phyloP scores from a whole-genome alignment of 192 early-diverging fungal species.

The Coemansia sp. region DNA sequence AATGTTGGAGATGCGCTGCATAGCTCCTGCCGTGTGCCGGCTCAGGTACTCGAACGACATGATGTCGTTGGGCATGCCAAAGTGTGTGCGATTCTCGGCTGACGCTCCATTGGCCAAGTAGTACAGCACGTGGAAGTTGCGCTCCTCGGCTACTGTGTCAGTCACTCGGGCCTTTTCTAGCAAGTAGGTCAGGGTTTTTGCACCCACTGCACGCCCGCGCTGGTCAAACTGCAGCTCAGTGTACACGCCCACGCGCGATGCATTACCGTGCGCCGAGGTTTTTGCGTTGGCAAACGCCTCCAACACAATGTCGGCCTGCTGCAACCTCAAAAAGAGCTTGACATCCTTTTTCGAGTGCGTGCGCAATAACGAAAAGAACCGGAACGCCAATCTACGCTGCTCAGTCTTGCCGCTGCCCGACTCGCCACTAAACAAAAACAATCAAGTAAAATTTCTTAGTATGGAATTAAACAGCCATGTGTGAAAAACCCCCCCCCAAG shows the following conservation, averaged over 20 bases:
- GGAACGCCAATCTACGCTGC: slow-evolving; percentile 59
- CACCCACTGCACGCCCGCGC: slow-evolving; percentile 80
- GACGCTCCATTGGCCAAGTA: slow-evolving; percentile 84
- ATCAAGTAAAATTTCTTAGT: not conserved
- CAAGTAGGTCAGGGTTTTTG: slow-evolving; percentile 81
- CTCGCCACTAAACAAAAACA: slow-evolving; percentile 64
- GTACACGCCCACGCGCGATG: slow-evolving; percentile 82
- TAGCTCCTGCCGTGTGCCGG: slow-evolving; percentile 51
- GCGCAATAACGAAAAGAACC: slow-evolving; percentile 67
- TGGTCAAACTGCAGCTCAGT: slow-evolving; percentile 89
- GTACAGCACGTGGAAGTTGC: slow-evolving; percentile 95
- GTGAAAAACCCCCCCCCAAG: not conserved
- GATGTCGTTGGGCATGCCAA: slow-evolving; percentile 48
- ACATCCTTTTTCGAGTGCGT: slow-evolving; percentile 70
- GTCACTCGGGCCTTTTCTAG: slow-evolving; percentile 85
- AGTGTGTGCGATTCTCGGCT: slow-evolving; percentile 65
- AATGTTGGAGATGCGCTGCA: slow-evolving; percentile 57
- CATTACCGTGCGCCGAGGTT: slow-evolving; percentile 71
- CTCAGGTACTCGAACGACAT: slow-evolving; percentile 55
- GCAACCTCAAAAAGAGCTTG: slow-evolving; percentile 63
- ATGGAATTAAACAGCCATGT: not conserved
- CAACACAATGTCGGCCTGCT: slow-evolving; percentile 68
- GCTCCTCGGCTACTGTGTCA: slow-evolving; percentile 61
- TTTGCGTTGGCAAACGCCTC: slow-evolving; percentile 87
- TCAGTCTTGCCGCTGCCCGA: slow-evolving; percentile 87